These are phyloP conservation scores for Prunella vulgaris DNA, from an alignment of 257 asterid species.

Conservation along the genomic window DNA sequence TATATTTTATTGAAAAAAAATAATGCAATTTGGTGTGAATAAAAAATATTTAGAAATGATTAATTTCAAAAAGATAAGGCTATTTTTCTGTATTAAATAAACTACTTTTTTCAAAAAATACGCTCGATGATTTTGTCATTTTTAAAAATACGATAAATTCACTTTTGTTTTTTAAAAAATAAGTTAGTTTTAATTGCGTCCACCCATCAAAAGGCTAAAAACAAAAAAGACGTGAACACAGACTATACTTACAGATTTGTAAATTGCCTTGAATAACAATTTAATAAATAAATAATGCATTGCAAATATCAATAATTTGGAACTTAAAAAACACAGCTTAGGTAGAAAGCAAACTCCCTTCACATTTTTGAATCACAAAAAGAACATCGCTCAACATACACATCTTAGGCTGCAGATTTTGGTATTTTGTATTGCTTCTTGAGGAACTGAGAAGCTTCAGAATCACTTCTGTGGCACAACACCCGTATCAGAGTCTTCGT, in stretches of 20 bases:
- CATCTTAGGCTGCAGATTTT: slow-evolving; percentile 45
- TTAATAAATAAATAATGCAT: neutral
- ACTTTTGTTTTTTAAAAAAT: too few relatives aligned
- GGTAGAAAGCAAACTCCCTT: neutral
- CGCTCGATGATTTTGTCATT: too few relatives aligned
- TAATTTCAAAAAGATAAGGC: too few relatives aligned
- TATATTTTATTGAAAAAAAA: too few relatives aligned
- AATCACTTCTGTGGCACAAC: slow-evolving; percentile 78
- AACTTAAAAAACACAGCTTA: neutral
- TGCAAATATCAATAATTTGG: neutral
- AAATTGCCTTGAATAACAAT: neutral
- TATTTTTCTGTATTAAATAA: too few relatives aligned
- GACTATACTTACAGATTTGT: neutral
- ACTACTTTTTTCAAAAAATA: too few relatives aligned
- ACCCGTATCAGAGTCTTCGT: slow-evolving; percentile 71
- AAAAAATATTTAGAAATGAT: too few relatives aligned
- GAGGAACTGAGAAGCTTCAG: slow-evolving; percentile 95
- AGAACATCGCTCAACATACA: neutral
- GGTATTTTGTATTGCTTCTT: slow-evolving; percentile 95
- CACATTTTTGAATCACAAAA: neutral
- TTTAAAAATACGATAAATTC: too few relatives aligned
- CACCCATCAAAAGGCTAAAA: neutral
- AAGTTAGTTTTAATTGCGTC: neutral
- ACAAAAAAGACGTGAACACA: neutral
- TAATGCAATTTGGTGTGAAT: too few relatives aligned